A percentile compares a stretch with the other conserved stretches of the same genome.
phyloP scores from a whole-genome alignment of 805 yeast species.

The Wilhelminamyces savonicus region DNA sequence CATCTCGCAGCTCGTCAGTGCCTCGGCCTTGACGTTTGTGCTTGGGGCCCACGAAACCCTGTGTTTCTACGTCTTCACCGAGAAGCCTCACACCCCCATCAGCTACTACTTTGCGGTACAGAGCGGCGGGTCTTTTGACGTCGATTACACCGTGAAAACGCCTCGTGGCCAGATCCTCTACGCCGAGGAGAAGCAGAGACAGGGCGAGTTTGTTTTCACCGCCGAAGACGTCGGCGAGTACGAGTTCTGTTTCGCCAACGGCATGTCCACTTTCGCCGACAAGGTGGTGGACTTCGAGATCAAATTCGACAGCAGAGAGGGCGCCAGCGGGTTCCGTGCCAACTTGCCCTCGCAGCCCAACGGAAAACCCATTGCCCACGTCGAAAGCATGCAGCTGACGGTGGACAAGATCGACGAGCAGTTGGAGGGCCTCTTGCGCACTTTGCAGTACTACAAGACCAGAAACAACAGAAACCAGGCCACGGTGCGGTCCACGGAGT shows the following conservation, averaged over 20 bases:
- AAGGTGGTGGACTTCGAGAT: conserved; percentile 83
- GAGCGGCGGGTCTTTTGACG: conserved; percentile 74
- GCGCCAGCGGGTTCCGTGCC: conserved; percentile 43
- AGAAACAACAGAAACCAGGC: conserved; percentile 90
- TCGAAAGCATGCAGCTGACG: conserved; percentile 46
- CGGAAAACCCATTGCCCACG: conserved; percentile 44
- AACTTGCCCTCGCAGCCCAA: conserved; percentile 50
- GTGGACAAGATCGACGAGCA: conserved; percentile 56
- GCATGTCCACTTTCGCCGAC: conserved; percentile 75
- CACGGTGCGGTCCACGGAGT: conserved; percentile 74
- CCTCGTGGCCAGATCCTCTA: conserved; percentile 53
- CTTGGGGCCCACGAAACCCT: conserved; percentile 69
- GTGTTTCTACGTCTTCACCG: conserved; percentile 69
- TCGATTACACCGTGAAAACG: conserved; percentile 58
- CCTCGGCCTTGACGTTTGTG: conserved; percentile 63
- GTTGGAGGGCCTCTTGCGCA: conserved; percentile 48
- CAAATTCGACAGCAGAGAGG: conserved; percentile 36
- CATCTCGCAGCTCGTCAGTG: too few species aligned
- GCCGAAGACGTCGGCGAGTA: conserved; percentile 73
- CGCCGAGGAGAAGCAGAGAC: conserved; percentile 56
- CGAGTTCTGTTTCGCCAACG: conserved; percentile 79
- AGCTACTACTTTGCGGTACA: conserved; percentile 82
- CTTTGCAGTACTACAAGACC: conserved; percentile 77
- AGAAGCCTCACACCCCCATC: conserved; percentile 50
- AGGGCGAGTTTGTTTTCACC: conserved; percentile 70